Percentiles rank a stretch among this genome's conserved stretches.
These are phyloP conservation scores for Chenopodium suecicum DNA, from an alignment of 148 eudicot species.

Conservation along the genomic window DNA sequence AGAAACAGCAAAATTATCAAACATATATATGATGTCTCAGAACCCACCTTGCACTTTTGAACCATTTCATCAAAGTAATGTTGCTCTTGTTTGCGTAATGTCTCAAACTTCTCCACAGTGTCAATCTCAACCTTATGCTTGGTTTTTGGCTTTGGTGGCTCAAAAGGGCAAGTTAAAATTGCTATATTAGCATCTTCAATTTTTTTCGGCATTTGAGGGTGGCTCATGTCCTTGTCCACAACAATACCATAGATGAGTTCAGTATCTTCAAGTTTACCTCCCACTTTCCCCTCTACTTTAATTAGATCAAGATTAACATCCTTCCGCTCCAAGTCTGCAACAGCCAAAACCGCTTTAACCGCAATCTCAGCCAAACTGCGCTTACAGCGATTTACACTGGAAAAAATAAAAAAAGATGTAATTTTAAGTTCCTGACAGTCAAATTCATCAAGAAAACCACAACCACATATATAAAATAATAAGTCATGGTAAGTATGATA, in stretches of 20 bases:
- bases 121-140: conserved; percentile 99
- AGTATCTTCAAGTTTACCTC: conserved; percentile 95
- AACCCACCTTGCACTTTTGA: conserved; percentile 81
- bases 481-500: background rate
- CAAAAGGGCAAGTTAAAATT: conserved; percentile 93
- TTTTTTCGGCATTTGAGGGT: conserved; percentile 97
- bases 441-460: background rate
- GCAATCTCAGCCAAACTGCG: conserved; percentile 96
- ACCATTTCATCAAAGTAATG: conserved; percentile 97
- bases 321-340: conserved; percentile 94
- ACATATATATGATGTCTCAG: background rate
- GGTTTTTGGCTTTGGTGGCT: conserved; percentile 99
- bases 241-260: conserved; percentile 92
- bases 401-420: background rate
- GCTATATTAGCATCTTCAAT: conserved; percentile 89
- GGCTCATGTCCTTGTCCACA: conserved; percentile 99
- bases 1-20: background rate
- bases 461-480: background rate
- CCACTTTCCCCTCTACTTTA: conserved; percentile 96
- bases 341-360: conserved; percentile 92
- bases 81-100: conserved; percentile 83
- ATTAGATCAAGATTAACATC: conserved; percentile 93
- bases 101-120: conserved; percentile 92
- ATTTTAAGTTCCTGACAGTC: background rate
- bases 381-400: conserved; percentile 95